These are phyloP conservation scores for Mycena haematopus DNA, from an alignment of 768 basidiomycete species.

Conservation along the genomic window DNA sequence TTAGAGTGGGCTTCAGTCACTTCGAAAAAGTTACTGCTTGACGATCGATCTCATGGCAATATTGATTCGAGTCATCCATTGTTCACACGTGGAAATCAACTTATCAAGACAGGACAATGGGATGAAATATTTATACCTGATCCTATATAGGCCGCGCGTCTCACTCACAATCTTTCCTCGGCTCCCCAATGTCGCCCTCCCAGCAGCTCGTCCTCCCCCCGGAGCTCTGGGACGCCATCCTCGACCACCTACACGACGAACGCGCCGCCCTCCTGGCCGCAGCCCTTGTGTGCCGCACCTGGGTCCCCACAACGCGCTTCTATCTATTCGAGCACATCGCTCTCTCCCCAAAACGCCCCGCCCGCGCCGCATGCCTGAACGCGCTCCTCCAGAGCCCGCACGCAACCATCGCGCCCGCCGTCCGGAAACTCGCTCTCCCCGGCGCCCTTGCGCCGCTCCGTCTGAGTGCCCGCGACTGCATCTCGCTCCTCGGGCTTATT, in stretches of 20 bases:
- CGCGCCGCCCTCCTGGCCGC: slow-evolving; percentile 31
- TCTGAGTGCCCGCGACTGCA: background rate
- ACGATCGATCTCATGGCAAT: slow-evolving; percentile 10
- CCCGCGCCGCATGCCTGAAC: slow-evolving; percentile 13
- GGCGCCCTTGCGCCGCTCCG: slow-evolving; percentile 11
- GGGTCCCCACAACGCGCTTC: slow-evolving; percentile 37
- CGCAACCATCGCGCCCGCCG: slow-evolving; percentile 14
- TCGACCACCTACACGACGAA: slow-evolving; percentile 42
- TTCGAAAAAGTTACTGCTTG: background rate
- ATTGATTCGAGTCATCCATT: slow-evolving; percentile 19
- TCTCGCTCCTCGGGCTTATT: slow-evolving; percentile 17
- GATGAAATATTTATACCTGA: background rate
- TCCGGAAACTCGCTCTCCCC: slow-evolving; percentile 6
- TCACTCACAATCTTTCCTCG: background rate
- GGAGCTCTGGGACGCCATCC: slow-evolving; percentile 40
- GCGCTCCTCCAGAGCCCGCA: slow-evolving; percentile 17
- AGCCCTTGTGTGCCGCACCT: slow-evolving; percentile 34
- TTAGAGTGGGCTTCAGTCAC: background rate
- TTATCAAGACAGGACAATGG: slow-evolving; percentile 20
- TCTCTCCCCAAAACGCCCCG: slow-evolving; percentile 10
- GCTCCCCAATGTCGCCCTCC: slow-evolving; percentile 8
- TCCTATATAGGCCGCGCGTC: slow-evolving; percentile 11
- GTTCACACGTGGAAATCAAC: slow-evolving; percentile 22
- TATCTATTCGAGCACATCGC: slow-evolving; percentile 35
- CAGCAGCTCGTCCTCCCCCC: slow-evolving; percentile 29